Conservation (phyloP, 2,329 filamentous ascomycete species). For the Apiospora malaysiana region DNA sequence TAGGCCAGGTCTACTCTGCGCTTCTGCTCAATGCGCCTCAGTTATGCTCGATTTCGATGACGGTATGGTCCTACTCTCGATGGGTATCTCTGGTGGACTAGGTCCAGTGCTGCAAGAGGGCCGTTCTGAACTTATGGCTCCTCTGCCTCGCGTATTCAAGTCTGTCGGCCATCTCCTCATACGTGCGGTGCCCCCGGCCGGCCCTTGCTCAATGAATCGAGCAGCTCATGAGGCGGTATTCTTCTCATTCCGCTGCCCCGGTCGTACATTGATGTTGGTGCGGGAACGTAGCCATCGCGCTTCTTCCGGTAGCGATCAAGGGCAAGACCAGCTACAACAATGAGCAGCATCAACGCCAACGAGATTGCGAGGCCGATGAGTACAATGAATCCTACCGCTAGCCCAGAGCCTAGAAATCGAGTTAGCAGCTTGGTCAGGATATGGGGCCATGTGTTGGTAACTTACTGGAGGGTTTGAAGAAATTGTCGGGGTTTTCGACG, state of each 20-base stretch:
- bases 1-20: slow-evolving; percentile 9
- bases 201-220: slow-evolving; percentile 58
- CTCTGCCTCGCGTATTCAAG: not conserved
- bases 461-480: slow-evolving; percentile 71
- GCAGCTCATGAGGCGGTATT: slow-evolving; percentile 65
- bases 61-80: slow-evolving; percentile 14
- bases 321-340: slow-evolving; percentile 76
- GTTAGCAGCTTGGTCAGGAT: slow-evolving; percentile 25
- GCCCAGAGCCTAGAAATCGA: slow-evolving; percentile 52
- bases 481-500: slow-evolving; percentile 74
- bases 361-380: slow-evolving; percentile 82
- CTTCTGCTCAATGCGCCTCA: not conserved
- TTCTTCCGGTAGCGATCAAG: slow-evolving; percentile 78
- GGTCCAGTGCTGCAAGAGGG: not conserved
- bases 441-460: slow-evolving; percentile 28
- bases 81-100: slow-evolving; percentile 26
- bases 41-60: slow-evolving; percentile 21
- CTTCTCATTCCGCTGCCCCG: slow-evolving; percentile 62
- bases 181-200: slow-evolving; percentile 57
- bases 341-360: slow-evolving; percentile 76
- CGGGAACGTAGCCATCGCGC: slow-evolving; percentile 81
- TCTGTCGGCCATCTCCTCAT: slow-evolving; percentile 39
- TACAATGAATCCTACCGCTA: slow-evolving; percentile 79
- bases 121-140: not conserved
- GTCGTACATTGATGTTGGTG: slow-evolving; percentile 70